Conservation (phyloP, 441 rosid species). For the Manihot esculenta region DNA sequence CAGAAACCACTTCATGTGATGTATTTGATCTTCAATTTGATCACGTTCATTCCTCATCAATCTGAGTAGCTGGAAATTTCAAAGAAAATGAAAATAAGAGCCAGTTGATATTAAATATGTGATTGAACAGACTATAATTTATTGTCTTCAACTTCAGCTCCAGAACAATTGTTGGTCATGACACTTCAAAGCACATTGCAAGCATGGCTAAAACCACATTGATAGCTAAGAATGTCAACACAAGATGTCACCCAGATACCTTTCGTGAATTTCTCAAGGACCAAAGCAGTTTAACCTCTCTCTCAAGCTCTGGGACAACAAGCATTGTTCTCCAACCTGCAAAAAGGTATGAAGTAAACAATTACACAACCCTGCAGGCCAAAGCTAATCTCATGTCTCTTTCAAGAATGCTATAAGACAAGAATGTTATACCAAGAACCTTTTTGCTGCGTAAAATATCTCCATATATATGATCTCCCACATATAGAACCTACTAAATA, state of each 20-base stretch:
- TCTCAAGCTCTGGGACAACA: constrained; percentile 96
- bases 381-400: not conserved
- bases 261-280: constrained; percentile 67
- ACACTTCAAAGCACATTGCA: no score
- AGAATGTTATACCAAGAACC: constrained; percentile 69
- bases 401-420: constrained; percentile 9
- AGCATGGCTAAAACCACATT: no score
- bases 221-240: not conserved
- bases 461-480: constrained; percentile 98
- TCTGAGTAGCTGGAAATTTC: constrained; percentile 61
- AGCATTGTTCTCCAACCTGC: constrained; percentile 99
- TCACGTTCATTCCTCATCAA: constrained; percentile 80
- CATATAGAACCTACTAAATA: constrained; percentile 77
- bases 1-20: constrained; percentile 82
- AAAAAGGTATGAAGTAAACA: no score
- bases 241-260: constrained; percentile 35
- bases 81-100: no score
- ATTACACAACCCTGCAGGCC: not conserved
- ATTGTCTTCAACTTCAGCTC: not conserved
- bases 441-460: constrained; percentile 97
- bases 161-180: not conserved
- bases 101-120: no score
- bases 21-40: constrained; percentile 78
- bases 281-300: constrained; percentile 90
- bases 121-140: no score